Evolutionary conservation across 176 grass and related monocot species (phyloP).

Genomic region (Ampelocalamus luodianensis): DNA sequence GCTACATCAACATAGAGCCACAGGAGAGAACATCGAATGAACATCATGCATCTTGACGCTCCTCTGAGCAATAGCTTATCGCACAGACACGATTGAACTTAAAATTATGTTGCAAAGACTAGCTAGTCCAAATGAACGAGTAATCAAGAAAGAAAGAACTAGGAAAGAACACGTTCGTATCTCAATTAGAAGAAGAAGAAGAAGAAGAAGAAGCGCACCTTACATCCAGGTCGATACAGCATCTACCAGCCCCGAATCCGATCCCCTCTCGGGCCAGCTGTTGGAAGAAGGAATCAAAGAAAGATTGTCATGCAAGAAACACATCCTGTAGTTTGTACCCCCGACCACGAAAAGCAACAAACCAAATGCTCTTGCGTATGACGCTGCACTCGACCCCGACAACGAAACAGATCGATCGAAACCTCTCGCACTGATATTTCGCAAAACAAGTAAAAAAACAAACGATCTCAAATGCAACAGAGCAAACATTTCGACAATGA

Average conservation of each 20-base stretch:
- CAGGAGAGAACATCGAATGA: neutral
- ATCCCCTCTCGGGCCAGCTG: neutral
- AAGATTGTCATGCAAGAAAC: slow-evolving; percentile 12
- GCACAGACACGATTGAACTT: neutral
- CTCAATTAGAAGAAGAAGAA: neutral
- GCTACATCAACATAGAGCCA: neutral
- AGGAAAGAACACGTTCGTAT: neutral
- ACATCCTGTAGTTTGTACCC: neutral
- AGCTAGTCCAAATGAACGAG: neutral
- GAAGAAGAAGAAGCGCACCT: neutral
- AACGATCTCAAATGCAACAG: neutral
- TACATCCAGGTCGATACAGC: neutral
- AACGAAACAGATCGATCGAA: neutral
- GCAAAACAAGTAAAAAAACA: neutral
- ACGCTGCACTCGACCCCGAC: neutral
- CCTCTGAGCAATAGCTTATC: neutral
- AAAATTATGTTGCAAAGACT: neutral
- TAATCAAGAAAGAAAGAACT: neutral
- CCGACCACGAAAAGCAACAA: slow-evolving; percentile 34
- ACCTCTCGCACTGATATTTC: neutral
- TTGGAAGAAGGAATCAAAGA: neutral
- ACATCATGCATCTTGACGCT: neutral
- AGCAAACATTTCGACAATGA: neutral
- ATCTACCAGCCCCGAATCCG: neutral
- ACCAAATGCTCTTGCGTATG: neutral